Conservation (phyloP, 31 red algal species). For the Asparagopsis taxiformis region DNA sequence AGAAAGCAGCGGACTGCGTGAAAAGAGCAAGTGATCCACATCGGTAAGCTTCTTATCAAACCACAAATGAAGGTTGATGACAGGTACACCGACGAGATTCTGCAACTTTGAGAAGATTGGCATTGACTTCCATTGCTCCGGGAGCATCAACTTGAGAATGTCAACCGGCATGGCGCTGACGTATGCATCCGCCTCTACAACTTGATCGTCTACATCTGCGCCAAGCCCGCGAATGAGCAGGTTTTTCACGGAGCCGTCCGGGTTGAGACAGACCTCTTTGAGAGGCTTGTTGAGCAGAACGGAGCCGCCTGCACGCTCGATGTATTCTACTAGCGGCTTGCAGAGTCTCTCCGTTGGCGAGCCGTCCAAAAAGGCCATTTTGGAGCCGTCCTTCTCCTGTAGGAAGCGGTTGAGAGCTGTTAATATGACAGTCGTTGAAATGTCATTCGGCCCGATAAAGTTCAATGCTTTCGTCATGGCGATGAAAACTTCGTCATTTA, state of each 20-base stretch:
- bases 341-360: slow-evolving; percentile 94
- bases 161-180: slow-evolving; percentile 96
- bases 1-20: slow-evolving; percentile 79
- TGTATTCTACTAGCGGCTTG: slow-evolving; percentile 68
- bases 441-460: slow-evolving; percentile 97
- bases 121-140: slow-evolving; percentile 56
- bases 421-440: slow-evolving; percentile 88
- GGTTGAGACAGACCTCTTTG: slow-evolving; percentile 48
- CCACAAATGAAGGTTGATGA: slow-evolving; percentile 98
- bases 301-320: slow-evolving; percentile 64
- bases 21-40: slow-evolving; percentile 95
- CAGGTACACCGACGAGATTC: slow-evolving; percentile 85
- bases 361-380: slow-evolving; percentile 98
- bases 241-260: slow-evolving; percentile 49
- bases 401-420: slow-evolving; percentile 95
- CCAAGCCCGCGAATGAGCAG: slow-evolving; percentile 28
- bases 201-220: neutral
- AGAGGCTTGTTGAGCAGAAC: slow-evolving; percentile 56
- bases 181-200: slow-evolving; percentile 82
- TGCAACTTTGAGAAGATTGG: slow-evolving; percentile 57
- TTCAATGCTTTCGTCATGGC: slow-evolving; percentile 98
- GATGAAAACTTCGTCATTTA: slow-evolving; percentile 98
- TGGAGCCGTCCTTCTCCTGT: slow-evolving; percentile 87
- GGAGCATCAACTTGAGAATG: slow-evolving; percentile 83
- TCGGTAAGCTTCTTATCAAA: slow-evolving; percentile 95